Evolutionary conservation across 2,329 filamentous ascomycete species (phyloP), one percentile per base, ranked within the genome.

Genomic region (Epichloe sibirici): DNA sequence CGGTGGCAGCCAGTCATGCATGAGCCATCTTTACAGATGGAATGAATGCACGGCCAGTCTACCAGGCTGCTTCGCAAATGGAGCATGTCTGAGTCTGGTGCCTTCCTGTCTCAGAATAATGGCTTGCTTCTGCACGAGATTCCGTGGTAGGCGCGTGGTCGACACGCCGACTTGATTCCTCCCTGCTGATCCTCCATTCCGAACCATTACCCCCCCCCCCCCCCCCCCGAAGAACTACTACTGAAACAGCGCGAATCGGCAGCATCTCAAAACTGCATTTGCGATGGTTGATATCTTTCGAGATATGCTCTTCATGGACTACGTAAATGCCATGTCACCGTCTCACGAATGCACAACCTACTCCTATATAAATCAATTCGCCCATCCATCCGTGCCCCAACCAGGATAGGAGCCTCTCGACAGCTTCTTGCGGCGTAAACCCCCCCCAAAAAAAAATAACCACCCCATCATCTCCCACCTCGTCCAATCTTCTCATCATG

Each of bases 101-200:
- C n/a, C 21, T 23, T 23, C 2, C 7, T 45, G 23, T 45, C 23
- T 45, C 44, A 45, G 15, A 12, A 13, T 21, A 8, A 43, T 11
- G 40, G 11, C 40, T 43, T 43, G 40, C 40, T 3, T 25, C 21
- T 17, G 17, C 17, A 6, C 40, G 11, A 21, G 40, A 11, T 11
- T 21, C 40, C 2, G 17, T 43, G 40, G 17, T 11, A 43, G n/a
- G n/a, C 23, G 21, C 9, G 40, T 21, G n/a, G 40, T 21, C 17
- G 17, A 21, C 17, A 21, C 17, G 17, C 40, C 12, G 21, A 28
- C 6, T 5, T 15, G 12, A 21, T 38, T 31, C 31, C 45, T 37
- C 45, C 45, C 45, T 48, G 45, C 45, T 23, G 45, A 48, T 48
- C 45, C 15, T 17, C 7, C 45, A 48, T 48, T 48, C 45, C 45